phyloP scores from a whole-genome alignment of 2,329 filamentous ascomycete genomes.

The Teratosphaeriaceae sp. region DNA sequence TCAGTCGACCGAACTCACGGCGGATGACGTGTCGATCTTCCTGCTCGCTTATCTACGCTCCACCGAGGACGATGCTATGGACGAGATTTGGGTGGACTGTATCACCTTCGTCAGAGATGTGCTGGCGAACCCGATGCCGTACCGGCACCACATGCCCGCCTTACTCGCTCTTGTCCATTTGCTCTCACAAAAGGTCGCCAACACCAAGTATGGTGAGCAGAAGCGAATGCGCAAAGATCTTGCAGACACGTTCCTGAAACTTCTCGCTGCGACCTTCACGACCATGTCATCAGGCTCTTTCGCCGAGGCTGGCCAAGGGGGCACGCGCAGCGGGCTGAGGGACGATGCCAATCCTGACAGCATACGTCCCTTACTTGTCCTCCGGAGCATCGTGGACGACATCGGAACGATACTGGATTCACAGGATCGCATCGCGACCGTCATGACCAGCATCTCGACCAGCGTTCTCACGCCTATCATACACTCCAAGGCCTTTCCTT shows the following conservation, averaged over 20 bases:
- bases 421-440: slow-evolving; percentile 71
- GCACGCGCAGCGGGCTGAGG: background rate
- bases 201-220: slow-evolving; percentile 95
- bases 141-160: slow-evolving; percentile 80
- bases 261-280: slow-evolving; percentile 91
- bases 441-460: slow-evolving; percentile 72
- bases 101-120: slow-evolving; percentile 85
- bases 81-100: slow-evolving; percentile 96
- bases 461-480: slow-evolving; percentile 77
- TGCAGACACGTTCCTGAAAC: slow-evolving; percentile 81
- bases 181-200: slow-evolving; percentile 90
- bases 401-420: slow-evolving; percentile 79
- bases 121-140: slow-evolving; percentile 86
- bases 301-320: background rate
- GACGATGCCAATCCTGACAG: slow-evolving; percentile 33
- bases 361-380: slow-evolving; percentile 66
- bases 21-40: slow-evolving; percentile 80
- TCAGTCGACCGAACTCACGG: slow-evolving; percentile 74
- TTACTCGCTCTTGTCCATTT: slow-evolving; percentile 85
- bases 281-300: slow-evolving; percentile 32
- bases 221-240: slow-evolving; percentile 85
- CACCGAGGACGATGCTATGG: slow-evolving; percentile 92
- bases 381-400: slow-evolving; percentile 71
- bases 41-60: slow-evolving; percentile 84
- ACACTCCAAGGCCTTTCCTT: slow-evolving; percentile 78